Base-by-base conservation (phyloP, 2,329 filamentous ascomycete species). In the Monilinia vaccinii-corymbosi region DNA sequence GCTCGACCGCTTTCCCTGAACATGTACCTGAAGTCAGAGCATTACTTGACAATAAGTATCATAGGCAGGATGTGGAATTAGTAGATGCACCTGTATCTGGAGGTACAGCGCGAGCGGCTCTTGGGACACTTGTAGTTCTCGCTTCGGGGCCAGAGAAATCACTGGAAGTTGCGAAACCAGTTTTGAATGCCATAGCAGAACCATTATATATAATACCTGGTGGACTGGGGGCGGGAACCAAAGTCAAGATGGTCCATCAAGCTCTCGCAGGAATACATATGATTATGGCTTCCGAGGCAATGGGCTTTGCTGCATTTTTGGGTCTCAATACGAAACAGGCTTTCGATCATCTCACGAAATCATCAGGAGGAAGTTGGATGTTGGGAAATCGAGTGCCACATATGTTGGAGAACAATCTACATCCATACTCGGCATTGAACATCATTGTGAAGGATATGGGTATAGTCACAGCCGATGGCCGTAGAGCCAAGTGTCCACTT, bases 101-200 rank as follows among this genome's bases (percentile, higher is more conserved):
- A 0, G 88, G 88, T 1, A 82, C 85, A 0, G 77, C 80, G 11
- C 79, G 87, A 38, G 87, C 87, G 1, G 86, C 85, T 0, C 81
- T 87, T 52, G 88, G 88, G 4, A 89, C 87, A 0, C 74, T 91
- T 46, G 88, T 86, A 8, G 91, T 92, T 69, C 89, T 92, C 81
- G 86, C 86, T 0, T 83, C 84, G 2, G 86, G 79, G 0, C 75
- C 80, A 0, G 77, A 81, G 23, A 62, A 60, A 13, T 63, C 65
- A 46, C 32, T 68, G 11, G 61, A 50, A 45, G 62, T 64, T 18
- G 65, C 62, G 16, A 63, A 60, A 32, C 63, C 63, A 31, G 61
- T 66, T 8, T 50, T 67, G 23, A 52, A 64, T 49, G 63, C 65
- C 4, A 68, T 92, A 76, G 81, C 86, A 1, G 52, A 65, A 0